phyloP scores from a whole-genome alignment of 106 monocot genomes.

The Xerophyta viscosa region DNA sequence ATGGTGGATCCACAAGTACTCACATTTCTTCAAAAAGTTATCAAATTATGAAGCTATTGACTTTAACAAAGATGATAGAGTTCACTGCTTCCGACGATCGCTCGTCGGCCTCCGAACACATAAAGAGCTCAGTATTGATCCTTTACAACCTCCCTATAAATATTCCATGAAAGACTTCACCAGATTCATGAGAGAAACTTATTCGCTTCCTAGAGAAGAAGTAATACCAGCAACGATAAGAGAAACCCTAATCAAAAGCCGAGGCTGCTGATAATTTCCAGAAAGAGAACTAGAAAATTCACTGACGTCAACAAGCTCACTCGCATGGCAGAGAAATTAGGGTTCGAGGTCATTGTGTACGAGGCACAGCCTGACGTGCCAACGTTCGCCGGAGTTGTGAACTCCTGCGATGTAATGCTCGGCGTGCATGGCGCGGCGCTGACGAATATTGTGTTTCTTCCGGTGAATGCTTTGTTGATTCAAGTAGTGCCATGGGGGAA shows the following conservation, averaged over 20 bases:
- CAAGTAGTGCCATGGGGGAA: slow-evolving; percentile 20
- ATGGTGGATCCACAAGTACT: slow-evolving; percentile 31
- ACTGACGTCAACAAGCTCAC: slow-evolving; percentile 11
- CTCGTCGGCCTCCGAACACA: slow-evolving; percentile 23
- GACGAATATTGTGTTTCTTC: slow-evolving; percentile 23
- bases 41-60: slow-evolving; percentile 20
- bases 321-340: slow-evolving; percentile 11
- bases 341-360: slow-evolving; percentile 18
- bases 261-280: slow-evolving; percentile 19
- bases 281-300: slow-evolving; percentile 17
- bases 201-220: not conserved
- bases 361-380: slow-evolving; percentile 6
- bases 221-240: not conserved
- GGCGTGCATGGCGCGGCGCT: slow-evolving; percentile 25
- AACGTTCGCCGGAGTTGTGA: slow-evolving; percentile 17
- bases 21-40: slow-evolving; percentile 6
- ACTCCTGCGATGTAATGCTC: slow-evolving; percentile 27
- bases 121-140: slow-evolving; percentile 20
- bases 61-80: slow-evolving; percentile 15
- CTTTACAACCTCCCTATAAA: not conserved
- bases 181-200: not conserved
- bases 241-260: not conserved
- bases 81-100: slow-evolving; percentile 19
- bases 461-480: slow-evolving; percentile 6
- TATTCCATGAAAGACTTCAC: not conserved